phyloP scores from a whole-genome alignment of 176 grass and related monocot genomes.

The Eleusine coracana region DNA sequence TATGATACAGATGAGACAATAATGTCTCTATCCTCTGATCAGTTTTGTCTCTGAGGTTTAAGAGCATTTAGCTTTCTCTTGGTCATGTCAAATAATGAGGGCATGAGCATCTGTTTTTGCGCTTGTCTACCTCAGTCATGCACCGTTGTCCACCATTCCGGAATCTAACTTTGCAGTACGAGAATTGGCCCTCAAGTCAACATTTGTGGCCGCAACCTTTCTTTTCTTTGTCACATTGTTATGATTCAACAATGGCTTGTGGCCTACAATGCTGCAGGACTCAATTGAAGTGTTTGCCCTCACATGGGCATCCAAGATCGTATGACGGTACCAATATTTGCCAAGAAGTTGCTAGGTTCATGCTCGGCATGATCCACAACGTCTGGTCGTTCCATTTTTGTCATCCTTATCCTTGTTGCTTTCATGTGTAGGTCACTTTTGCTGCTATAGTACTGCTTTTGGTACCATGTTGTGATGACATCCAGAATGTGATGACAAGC shows the following conservation, averaged over 20 bases:
- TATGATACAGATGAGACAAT: neutral
- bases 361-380: constrained; percentile 24
- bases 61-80: neutral
- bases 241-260: constrained; percentile 45
- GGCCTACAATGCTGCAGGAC: constrained; percentile 10
- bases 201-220: constrained; percentile 48
- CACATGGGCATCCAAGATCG: constrained; percentile 9
- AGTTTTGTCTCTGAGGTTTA: constrained; percentile 19
- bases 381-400: constrained; percentile 31
- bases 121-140: constrained; percentile 30
- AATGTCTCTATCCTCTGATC: neutral
- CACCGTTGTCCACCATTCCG: constrained; percentile 3
- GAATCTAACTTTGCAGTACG: constrained; percentile 43
- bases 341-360: constrained; percentile 37
- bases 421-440: constrained; percentile 37
- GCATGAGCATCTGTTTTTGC: constrained; percentile 24
- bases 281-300: constrained; percentile 6
- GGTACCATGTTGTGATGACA: neutral
- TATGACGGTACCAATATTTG: neutral
- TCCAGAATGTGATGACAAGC: constrained; percentile 4
- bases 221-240: constrained; percentile 34
- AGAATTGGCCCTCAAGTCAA: constrained; percentile 50
- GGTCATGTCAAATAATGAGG: constrained; percentile 32
- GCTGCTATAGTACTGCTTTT: constrained; percentile 14
- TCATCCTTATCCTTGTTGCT: constrained; percentile 50